These are phyloP conservation scores for Colletotrichum eleusines DNA, from an alignment of 2,329 filamentous ascomycete species.

Conservation along the genomic window DNA sequence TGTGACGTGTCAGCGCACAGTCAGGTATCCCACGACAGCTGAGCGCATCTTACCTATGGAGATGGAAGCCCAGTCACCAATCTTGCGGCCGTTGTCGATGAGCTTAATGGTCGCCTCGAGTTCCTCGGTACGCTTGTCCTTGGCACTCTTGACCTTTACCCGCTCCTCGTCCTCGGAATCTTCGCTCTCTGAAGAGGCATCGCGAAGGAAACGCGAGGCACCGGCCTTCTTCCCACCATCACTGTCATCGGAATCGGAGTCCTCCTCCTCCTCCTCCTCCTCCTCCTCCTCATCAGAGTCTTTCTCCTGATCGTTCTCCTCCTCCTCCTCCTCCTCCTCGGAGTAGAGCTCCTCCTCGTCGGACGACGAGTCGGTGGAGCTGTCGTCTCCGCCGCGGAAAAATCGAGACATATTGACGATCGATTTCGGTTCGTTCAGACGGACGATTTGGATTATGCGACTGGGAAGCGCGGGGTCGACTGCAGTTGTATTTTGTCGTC, in stretches of 20 bases:
- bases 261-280: slow-evolving; percentile 63
- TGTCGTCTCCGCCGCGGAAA: slow-evolving; percentile 92
- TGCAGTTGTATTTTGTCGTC: slow-evolving; percentile 37
- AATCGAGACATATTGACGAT: slow-evolving; percentile 87
- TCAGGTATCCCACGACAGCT: neutral
- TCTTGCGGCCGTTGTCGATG: slow-evolving; percentile 98
- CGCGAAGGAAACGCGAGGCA: slow-evolving; percentile 84
- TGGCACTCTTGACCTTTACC: slow-evolving; percentile 94
- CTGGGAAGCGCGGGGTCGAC: slow-evolving; percentile 39
- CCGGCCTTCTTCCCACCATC: slow-evolving; percentile 76
- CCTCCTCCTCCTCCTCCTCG: slow-evolving; percentile 77
- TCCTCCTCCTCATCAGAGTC: slow-evolving; percentile 66
- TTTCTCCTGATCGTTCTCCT: slow-evolving; percentile 62
- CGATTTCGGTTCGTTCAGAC: slow-evolving; percentile 35
- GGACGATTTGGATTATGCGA: slow-evolving; percentile 36
- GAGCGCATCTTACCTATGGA: slow-evolving; percentile 75
- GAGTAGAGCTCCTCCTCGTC: slow-evolving; percentile 97
- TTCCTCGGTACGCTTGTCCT: slow-evolving; percentile 97
- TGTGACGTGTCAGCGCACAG: slow-evolving; percentile 52
- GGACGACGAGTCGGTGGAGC: slow-evolving; percentile 94
- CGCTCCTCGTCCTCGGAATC: slow-evolving; percentile 89
- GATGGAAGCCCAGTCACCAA: slow-evolving; percentile 96
- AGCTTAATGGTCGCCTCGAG: slow-evolving; percentile 88
- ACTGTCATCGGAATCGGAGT: slow-evolving; percentile 70
- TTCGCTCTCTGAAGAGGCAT: slow-evolving; percentile 77